Conservation (phyloP, 148 eudicot genomes). For the Gaultheria prostrata region DNA sequence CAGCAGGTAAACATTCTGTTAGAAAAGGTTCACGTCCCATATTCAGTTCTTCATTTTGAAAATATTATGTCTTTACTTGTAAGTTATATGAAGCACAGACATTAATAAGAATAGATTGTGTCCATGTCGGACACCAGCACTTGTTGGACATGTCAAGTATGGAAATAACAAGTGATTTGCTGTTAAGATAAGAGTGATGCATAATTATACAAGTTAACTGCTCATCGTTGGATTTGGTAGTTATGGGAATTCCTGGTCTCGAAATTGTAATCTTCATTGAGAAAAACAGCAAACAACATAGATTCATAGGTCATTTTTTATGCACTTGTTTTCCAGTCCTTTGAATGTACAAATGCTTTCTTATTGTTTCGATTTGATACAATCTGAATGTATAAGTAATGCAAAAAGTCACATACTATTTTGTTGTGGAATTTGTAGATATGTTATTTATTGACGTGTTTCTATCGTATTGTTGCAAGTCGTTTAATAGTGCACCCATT, state of each 20-base stretch:
- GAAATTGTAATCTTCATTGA: neutral
- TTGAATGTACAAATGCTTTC: neutral
- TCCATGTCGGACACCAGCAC: neutral
- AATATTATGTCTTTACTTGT: neutral
- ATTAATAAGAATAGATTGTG: neutral
- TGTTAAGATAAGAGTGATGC: neutral
- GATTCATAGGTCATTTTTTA: neutral
- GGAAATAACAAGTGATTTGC: neutral
- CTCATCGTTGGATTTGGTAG: neutral
- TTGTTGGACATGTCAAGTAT: neutral
- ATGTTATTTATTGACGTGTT: neutral
- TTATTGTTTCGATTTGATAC: neutral
- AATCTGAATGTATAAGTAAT: neutral
- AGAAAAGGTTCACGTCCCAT: neutral
- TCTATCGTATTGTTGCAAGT: neutral
- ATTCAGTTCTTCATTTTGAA: neutral
- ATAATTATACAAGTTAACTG: neutral
- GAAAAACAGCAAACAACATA: neutral
- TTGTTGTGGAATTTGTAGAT: neutral
- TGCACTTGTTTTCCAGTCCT: neutral
- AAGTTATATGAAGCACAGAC: neutral
- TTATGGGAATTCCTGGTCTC: neutral
- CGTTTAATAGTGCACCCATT: neutral
- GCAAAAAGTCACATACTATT: neutral
- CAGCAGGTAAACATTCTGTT: constrained; percentile 67